phyloP scores from a whole-genome alignment of 257 asterid genomes.

The Solanum clarkiae region DNA sequence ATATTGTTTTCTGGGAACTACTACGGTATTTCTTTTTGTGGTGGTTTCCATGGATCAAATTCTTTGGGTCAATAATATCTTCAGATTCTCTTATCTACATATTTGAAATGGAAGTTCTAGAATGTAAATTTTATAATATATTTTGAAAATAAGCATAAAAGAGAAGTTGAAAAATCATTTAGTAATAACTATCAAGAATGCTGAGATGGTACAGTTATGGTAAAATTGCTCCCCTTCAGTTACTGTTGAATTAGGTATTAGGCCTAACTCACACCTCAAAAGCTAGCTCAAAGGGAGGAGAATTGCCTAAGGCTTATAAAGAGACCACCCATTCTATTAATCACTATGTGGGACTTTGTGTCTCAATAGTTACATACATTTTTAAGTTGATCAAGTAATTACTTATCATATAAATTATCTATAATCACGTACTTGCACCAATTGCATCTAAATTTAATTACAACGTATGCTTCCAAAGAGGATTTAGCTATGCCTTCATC shows the following conservation, averaged over 20 bases:
- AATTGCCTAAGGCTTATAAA: no score
- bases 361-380: neutral
- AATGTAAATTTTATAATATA: neutral
- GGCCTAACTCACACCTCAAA: no score
- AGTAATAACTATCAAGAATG: neutral
- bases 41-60: neutral
- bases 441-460: neutral
- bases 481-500: neutral
- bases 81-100: neutral
- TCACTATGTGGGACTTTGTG: no score
- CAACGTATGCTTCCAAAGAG: neutral
- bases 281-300: no score
- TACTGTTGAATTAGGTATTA: no score
- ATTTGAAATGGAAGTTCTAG: neutral
- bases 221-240: neutral
- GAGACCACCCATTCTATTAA: no score
- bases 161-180: neutral
- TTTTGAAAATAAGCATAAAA: no score
- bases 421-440: neutral
- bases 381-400: neutral
- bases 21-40: neutral
- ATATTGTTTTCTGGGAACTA: neutral
- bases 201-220: neutral
- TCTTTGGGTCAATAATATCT: neutral
- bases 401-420: neutral